A percentile compares a stretch with the other conserved stretches of the same genome.
These are phyloP conservation scores for Phyllachora maydis DNA, from an alignment of 2,329 filamentous ascomycete species.

Conservation along the genomic window DNA sequence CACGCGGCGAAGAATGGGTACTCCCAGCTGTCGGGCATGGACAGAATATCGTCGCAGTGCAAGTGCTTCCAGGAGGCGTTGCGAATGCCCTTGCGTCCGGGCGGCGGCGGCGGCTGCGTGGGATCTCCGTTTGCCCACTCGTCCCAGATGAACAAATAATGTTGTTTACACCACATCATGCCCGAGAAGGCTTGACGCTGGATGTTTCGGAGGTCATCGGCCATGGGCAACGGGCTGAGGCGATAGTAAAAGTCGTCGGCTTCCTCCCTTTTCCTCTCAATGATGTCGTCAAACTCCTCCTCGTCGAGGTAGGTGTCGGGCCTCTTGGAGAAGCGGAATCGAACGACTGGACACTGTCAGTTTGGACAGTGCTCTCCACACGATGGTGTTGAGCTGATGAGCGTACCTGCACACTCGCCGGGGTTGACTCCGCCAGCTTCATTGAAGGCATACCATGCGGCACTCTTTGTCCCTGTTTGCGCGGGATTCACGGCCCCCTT, in stretches of 20 bases:
- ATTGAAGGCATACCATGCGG: constrained; percentile 83
- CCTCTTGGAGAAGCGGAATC: constrained; percentile 68
- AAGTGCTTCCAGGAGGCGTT: constrained; percentile 90
- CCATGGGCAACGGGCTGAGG: constrained; percentile 82
- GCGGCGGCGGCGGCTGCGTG: constrained; percentile 66
- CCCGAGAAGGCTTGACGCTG: constrained; percentile 86
- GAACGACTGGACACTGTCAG: constrained; percentile 42
- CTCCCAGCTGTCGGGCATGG: constrained; percentile 97
- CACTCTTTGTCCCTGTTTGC: constrained; percentile 66
- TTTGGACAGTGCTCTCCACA: neutral
- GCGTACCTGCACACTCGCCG: constrained; percentile 72
- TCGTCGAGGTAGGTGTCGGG: constrained; percentile 69
- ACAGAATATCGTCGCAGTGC: constrained; percentile 84
- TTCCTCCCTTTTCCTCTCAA: constrained; percentile 71
- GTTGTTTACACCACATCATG: constrained; percentile 98
- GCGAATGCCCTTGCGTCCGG: constrained; percentile 57
- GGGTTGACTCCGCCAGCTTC: constrained; percentile 73
- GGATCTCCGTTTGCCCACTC: constrained; percentile 95
- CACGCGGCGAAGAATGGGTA: constrained; percentile 96
- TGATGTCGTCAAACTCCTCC: constrained; percentile 76
- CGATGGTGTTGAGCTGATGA: constrained; percentile 25
- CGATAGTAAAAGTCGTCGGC: constrained; percentile 93
- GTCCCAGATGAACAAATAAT: constrained; percentile 93
- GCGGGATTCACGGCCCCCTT: constrained; percentile 66
- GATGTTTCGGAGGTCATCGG: constrained; percentile 83